Conservation (phyloP, 2,329 filamentous ascomycete species). For the Phaeosphaeriaceae sp. region DNA sequence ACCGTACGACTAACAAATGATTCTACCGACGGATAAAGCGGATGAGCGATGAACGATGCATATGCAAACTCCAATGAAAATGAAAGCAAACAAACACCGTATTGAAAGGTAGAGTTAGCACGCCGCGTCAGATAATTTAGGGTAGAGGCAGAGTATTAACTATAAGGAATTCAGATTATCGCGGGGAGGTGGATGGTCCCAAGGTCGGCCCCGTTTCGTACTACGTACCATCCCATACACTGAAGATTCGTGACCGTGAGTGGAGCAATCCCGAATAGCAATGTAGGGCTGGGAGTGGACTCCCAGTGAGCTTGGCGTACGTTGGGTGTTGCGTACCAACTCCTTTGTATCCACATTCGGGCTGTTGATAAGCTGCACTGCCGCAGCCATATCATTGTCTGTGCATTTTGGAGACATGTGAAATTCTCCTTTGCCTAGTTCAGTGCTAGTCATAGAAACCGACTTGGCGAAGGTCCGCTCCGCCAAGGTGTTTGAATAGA, state of each 20-base stretch:
- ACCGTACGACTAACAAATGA: slow-evolving; percentile 31
- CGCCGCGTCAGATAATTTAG: slow-evolving; percentile 11
- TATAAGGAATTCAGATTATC: slow-evolving; percentile 23
- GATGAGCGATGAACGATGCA: slow-evolving; percentile 14
- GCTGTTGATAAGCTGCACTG: slow-evolving; percentile 32
- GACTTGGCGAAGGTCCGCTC: slow-evolving; percentile 29
- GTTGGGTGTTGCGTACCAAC: slow-evolving; percentile 38
- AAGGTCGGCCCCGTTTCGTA: slow-evolving; percentile 38
- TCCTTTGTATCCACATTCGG: slow-evolving; percentile 38
- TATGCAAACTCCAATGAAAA: slow-evolving; percentile 18
- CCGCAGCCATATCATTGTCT: slow-evolving; percentile 26
- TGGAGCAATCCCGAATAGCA: slow-evolving; percentile 22
- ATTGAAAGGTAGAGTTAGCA: slow-evolving; percentile 27
- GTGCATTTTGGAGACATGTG: slow-evolving; percentile 26
- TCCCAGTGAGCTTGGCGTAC: slow-evolving; percentile 37
- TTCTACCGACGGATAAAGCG: slow-evolving; percentile 21
- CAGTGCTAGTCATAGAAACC: slow-evolving; percentile 13
- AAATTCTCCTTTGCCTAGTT: slow-evolving; percentile 28
- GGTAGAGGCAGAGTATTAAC: slow-evolving; percentile 33
- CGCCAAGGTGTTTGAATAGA: slow-evolving; percentile 33
- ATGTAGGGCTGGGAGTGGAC: slow-evolving; percentile 32
- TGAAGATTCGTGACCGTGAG: slow-evolving; percentile 32
- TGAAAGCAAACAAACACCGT: slow-evolving; percentile 30
- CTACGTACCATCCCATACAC: slow-evolving; percentile 26
- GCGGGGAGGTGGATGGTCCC: slow-evolving; percentile 17